Evolutionary conservation across 495 filamentous ascomycete genomes (phyloP), one percentile per base, ranked within the genome.

Genomic region (Penicillium canariense): DNA sequence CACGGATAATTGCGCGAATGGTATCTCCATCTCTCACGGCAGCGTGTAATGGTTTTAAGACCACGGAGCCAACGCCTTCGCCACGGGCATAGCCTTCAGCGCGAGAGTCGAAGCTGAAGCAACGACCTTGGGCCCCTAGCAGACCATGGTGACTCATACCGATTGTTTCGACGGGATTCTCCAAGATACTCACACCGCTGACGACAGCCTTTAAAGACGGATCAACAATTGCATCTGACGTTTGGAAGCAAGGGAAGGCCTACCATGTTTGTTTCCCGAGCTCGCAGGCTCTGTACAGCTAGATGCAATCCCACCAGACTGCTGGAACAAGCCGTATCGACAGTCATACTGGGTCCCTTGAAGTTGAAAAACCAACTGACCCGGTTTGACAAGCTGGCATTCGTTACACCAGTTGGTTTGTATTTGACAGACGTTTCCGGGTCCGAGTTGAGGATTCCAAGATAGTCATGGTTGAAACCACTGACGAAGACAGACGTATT

Each of bases 81-180:
- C 78, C 77, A 11, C 77, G 62, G 4, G 58, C 70, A 51, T 75
- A 80, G 0, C 77, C 78, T 43, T 77, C 71, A 6, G 67, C 76
- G 1, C 62, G 61, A 10, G 50, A 23, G 42, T 79, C 77, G 46
- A 79, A 80, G 2, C 68, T 73, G 8, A 60, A 66, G 20, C 68
- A 78, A 0, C 55, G 54, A 0, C 74, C 71, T 34, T 73, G 68
- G 4, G 60, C 50, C 0, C 69, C 73, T 4, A 77, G 44, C 8
- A 74, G 56, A 3, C 73, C 69, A 22, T 58, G 58, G 39, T 61
- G 54, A 17, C 53, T 59, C 57, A 64, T 58, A 0, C 57, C 57
- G 12, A 61, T 57, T 14, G 55, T 61, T 40, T 63, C 60, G 1
- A 45, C 43, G 2, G 58, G 61, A 9, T 61, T 58, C 31, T 65